phyloP scores from a whole-genome alignment of 2,329 filamentous ascomycete genomes.

The Curvularia sp. region DNA sequence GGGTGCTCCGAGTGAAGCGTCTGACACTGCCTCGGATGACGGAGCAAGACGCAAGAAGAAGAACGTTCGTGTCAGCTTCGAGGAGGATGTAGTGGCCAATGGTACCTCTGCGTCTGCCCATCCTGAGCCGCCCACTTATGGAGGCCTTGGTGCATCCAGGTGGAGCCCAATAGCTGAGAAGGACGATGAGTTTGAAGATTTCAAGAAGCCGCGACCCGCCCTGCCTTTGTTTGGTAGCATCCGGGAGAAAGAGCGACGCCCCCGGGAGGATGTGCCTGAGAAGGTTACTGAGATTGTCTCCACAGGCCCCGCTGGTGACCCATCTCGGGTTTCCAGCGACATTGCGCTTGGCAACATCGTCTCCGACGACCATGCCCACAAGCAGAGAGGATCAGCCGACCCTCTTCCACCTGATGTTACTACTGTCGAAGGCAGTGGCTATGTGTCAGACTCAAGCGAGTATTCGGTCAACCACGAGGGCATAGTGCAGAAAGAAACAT shows the following conservation, averaged over 20 bases:
- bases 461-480: constrained; percentile 23
- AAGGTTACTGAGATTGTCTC: constrained; percentile 59
- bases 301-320: constrained; percentile 47
- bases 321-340: constrained; percentile 65
- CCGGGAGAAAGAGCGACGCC: constrained; percentile 65
- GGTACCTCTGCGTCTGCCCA: constrained; percentile 53
- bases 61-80: constrained; percentile 78
- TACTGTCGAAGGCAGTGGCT: constrained; percentile 70
- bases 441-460: constrained; percentile 65
- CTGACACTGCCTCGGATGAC: constrained; percentile 61
- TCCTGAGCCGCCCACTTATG: constrained; percentile 27
- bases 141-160: constrained; percentile 48
- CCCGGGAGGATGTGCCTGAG: constrained; percentile 59
- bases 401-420: constrained; percentile 75
- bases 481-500: constrained; percentile 14
- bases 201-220: constrained; percentile 77
- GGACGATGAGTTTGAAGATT: constrained; percentile 68
- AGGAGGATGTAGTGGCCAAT: constrained; percentile 68
- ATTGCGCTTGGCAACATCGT: constrained; percentile 65
- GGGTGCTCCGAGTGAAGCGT: constrained; percentile 61
- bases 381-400: constrained; percentile 55
- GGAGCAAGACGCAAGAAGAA: constrained; percentile 59
- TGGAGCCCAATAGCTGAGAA: constrained; percentile 55
- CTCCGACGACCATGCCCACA: constrained; percentile 61
- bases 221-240: constrained; percentile 79